phyloP scores from a whole-genome alignment of 768 basidiomycete species.

The Grammothele lineata region DNA sequence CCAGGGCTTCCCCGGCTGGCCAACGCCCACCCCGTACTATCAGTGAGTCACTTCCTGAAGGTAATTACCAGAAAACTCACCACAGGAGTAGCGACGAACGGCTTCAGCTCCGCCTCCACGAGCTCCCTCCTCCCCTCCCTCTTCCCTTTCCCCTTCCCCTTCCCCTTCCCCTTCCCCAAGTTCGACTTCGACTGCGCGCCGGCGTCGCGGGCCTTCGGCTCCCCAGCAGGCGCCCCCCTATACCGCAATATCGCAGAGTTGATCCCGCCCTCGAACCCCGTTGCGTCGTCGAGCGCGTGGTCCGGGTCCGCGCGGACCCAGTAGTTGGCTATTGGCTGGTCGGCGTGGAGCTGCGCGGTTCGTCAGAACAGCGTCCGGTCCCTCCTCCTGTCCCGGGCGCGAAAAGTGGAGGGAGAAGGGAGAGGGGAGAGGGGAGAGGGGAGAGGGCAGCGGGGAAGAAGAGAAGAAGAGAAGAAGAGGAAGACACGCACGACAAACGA shows the following conservation, averaged over 20 bases:
- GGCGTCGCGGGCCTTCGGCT: conserved; percentile 30
- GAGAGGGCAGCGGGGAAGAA: background rate
- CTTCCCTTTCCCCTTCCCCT: too few species aligned
- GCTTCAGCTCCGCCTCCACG: background rate
- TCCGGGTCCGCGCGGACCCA: conserved; percentile 23
- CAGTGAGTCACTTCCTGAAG: conserved; percentile 13
- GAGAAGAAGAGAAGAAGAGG: background rate
- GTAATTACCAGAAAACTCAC: background rate
- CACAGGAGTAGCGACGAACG: background rate
- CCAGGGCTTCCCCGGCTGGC: conserved; percentile 21
- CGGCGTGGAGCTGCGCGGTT: conserved; percentile 24
- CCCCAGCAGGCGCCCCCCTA: conserved; percentile 24
- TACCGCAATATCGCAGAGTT: conserved; percentile 41
- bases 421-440: background rate
- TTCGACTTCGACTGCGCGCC: background rate
- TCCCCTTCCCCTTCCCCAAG: too few species aligned
- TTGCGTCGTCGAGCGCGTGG: conserved; percentile 14
- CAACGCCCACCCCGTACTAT: conserved; percentile 23
- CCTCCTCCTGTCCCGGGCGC: too few species aligned
- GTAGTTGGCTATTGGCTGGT: conserved; percentile 15
- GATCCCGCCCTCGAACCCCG: conserved; percentile 21
- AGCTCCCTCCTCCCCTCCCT: too few species aligned
- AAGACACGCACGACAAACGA: conserved; percentile 17
- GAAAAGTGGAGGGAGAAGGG: too few species aligned
- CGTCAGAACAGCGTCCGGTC: too few species aligned